Evolutionary conservation across 2,329 filamentous ascomycete genomes (phyloP), one percentile per base, ranked within the genome.

Genomic region (Ophiosphaerella korrae): DNA sequence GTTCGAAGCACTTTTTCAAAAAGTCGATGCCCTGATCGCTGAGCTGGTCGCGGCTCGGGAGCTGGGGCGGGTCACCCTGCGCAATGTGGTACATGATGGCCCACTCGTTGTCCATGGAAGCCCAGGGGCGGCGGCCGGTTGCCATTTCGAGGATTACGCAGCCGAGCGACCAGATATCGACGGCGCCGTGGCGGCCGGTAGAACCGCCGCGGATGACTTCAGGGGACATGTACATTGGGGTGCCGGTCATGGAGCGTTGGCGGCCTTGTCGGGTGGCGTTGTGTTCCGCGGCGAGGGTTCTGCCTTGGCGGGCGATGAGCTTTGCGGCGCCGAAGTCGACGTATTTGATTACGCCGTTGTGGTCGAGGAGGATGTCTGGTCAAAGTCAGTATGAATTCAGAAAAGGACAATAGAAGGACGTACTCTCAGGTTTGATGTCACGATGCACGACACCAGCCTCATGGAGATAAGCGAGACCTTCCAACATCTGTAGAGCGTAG

Each of bases 71-170:
- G 65, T 97, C 96, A 58, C 94, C 94, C 71, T 96, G 93, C 1
- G 94, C 94, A 68, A 99, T 99, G 78, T 97, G 97, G 82, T 97
- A 99, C 94, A 99, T 99, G 77, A 99, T 97, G 36, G 94, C 94
- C 92, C 92, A 99, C 75, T 99, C 94, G 71, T 99, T 99, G 78
- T 99, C 94, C 40, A 97, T 85, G 58, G 88, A 91, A 23, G 92
- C 91, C 94, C 94, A 99, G 1, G 94, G 94, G 13, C 93, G 86
- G 55, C 92, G 85, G 16, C 94, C 94, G 0, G 94, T 99, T 3
- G 91, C 91, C 93, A 99, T 97, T 75, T 99, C 94, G 36, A 97
- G 84, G 59, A 99, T 90, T 33, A 99, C 94, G 70, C 94, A 99
- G 46, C 94, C 93, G 2, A 99, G 82, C 2, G 92, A 97, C 93